A percentile compares a stretch with the other conserved stretches of the same genome.
These are phyloP conservation scores for Rosa persica DNA, from an alignment of 306 rosid genomes.

Conservation along the genomic window DNA sequence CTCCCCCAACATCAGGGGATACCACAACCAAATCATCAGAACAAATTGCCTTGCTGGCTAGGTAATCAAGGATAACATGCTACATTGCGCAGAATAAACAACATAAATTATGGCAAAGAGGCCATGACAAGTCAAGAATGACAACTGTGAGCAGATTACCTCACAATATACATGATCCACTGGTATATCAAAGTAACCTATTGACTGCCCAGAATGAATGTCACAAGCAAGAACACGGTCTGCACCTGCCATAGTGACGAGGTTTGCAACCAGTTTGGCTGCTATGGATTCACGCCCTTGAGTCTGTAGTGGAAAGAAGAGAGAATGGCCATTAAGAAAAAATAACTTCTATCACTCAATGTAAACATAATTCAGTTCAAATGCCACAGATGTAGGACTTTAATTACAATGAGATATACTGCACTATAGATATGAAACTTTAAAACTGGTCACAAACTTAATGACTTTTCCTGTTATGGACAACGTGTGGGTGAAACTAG, in stretches of 20 bases:
- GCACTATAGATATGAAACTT: background rate
- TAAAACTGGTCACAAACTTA: background rate
- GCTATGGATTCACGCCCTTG: slow-evolving; percentile 99
- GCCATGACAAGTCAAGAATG: slow-evolving; percentile 16
- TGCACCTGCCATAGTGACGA: slow-evolving; percentile 95
- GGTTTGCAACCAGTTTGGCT: slow-evolving; percentile 92
- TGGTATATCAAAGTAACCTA: slow-evolving; percentile 98
- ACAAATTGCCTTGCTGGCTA: slow-evolving; percentile 83
- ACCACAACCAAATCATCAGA: slow-evolving; percentile 90
- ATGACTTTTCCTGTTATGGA: no score
- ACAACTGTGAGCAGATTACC: slow-evolving; percentile 40
- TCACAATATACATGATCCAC: slow-evolving; percentile 95
- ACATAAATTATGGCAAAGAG: slow-evolving; percentile 27
- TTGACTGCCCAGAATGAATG: slow-evolving; percentile 97
- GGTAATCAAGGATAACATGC: slow-evolving; percentile 97
- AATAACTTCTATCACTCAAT: background rate
- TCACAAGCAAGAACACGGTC: slow-evolving; percentile 97
- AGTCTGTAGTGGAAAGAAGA: slow-evolving; percentile 39
- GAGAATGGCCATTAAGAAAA: background rate
- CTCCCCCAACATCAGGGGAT: slow-evolving; percentile 99
- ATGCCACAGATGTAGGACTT: background rate
- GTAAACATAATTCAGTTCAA: background rate
- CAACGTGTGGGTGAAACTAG: background rate
- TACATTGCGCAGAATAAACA: slow-evolving; percentile 39
- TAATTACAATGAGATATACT: background rate